Base-by-base conservation (phyloP, 768 basidiomycete genomes). In the Lentinula detonsa region DNA sequence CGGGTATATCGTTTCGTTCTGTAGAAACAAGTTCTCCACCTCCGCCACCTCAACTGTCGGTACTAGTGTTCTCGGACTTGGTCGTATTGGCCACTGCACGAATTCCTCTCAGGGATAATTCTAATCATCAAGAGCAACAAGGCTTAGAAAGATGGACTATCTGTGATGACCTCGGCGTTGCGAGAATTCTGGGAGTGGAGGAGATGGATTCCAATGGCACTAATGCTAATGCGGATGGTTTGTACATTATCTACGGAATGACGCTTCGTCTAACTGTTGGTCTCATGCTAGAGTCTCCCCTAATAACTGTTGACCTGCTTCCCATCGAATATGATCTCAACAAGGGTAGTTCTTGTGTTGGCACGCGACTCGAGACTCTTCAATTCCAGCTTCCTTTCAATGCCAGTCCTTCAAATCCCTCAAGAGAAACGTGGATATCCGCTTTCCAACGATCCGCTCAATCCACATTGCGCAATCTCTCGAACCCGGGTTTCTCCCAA, bases 31-130 rank as follows among this genome's bases (percentile, higher is more conserved):
- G 40, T 35, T 61, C 50, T 16, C 55, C 50, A 18, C 58, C 21
- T 42, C 59, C 40, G 18, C 42, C 39, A 16, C 49, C 28, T 49
- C 40, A 60, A 16, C 65, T 76, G 8, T 75, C 77, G 52, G 74
- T 70, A 15, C 76, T 84, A 59, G 79, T 90, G 13, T 91, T 93
- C 71, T 83, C 83, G 16, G 91, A 94, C 69, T 60, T 93, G 35
- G 69, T 90, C 52, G 65, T 93, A n/a, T 69, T 92, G 33, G 80
- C 84, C 16, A 73, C 73, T 23, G 5, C 55, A 31, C 39, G 23
- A 15, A 31, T 73, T 75, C n/a, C 55, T 23, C 40, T 28, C 11
- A 40, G 55, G 5, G 55, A 56, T 23, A 43, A 18, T 40, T 63
- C 62, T 1, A 63, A 60, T 61, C 65, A 23, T 48, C 18, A 61